Evolutionary conservation across 2,329 filamentous ascomycete species (phyloP), one percentile per base, ranked within the genome.

Genomic region (Pseudogymnoascus sp.): DNA sequence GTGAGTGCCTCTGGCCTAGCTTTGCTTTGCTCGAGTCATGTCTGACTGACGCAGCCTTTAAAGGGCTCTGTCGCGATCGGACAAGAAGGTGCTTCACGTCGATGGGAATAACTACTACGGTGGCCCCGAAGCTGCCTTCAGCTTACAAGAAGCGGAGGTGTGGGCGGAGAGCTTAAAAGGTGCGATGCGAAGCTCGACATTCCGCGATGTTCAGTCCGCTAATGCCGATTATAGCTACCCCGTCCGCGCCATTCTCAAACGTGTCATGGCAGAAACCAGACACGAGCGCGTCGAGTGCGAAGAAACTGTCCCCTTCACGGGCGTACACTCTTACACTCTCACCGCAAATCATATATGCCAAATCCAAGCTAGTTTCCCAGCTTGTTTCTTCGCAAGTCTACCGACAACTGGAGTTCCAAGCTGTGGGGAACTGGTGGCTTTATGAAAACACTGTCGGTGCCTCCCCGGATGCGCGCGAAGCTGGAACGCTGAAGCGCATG

Each of bases 341-440:
- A 17, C 92, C 94, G 5, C 89, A 95, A 69, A 79, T 97, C 65
- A 86, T 97, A 60, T 94, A 97, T 74, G 84, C 90, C 8, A 87
- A 87, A 60, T 96, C 92, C 2, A 80, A 84, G 66, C 81, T 97
- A 35, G 78, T 97, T 4, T 83, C 85, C 7, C 83, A 86, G 68
- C 83, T 97, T 13, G 90, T 97, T n/a, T 91, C 92, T 1, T 96
- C 93, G 5, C 88, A 87, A 67, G 88, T 92, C 10, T 93, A 93
- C 70, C 84, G 87, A 21, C 92, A 97, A 75, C 82, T 99, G 54
- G 93, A 97, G 71, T 97, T 97, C 68, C 84, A 94, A 64, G 91
- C 93, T 29, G 90, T 97, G 26, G 93, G 93, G 26, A 93, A 89
- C 62, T 97, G 93, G 84, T 97, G 89, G 82, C 84, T 97, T 61